Base-by-base conservation (phyloP, 768 basidiomycete genomes). In the Saitozyma sp. region DNA sequence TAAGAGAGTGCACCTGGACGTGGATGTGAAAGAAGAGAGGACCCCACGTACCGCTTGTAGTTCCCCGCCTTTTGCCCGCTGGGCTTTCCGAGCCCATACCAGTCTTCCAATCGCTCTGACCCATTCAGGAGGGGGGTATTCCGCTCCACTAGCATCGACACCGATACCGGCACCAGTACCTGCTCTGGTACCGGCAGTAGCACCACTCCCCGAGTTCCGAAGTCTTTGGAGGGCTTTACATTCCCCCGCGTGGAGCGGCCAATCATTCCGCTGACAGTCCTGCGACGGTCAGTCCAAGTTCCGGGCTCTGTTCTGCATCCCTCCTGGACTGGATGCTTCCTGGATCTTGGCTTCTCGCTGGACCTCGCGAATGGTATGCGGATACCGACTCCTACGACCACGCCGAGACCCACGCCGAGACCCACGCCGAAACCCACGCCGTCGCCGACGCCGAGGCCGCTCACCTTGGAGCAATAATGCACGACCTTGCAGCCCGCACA, bases 31-130 rank as follows among this genome's bases (percentile, higher is more conserved):
- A 62, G 43, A 40, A 62, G 9, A 42, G 43, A 41, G 46, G 38
- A 9, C 61, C 69, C 52, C 46, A 72, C 65, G 61, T 63, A 68
- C 11, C 40, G 52, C 43, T 63, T 55, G 56, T 68, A 54, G 57
- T 61, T 66, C 68, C 84, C 86, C 14, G 80, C 78, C 10, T 77
- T 73, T 2, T 87, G 86, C 3, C 88, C 86, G 46, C 43, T 84
- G 80, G 63, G 84, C 85, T 74, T 84, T 83, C 57, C 82, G 84
- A 37, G 71, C 81, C 88, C 88, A 90, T 38, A 92, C 69, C 16
- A 94, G 82, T 48, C 92, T 84, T 0, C 85, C 91, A 13, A 97
- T 80, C 65, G 87, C 89, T 55, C 94, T 81, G 9, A 95, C 83
- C 0, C 89, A 89, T 61, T 95, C 92, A 40, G 84, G 86, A 0